These are phyloP conservation scores for Leavenworthia alabamica DNA, from an alignment of 345 rosid genomes.

Conservation along the genomic window DNA sequence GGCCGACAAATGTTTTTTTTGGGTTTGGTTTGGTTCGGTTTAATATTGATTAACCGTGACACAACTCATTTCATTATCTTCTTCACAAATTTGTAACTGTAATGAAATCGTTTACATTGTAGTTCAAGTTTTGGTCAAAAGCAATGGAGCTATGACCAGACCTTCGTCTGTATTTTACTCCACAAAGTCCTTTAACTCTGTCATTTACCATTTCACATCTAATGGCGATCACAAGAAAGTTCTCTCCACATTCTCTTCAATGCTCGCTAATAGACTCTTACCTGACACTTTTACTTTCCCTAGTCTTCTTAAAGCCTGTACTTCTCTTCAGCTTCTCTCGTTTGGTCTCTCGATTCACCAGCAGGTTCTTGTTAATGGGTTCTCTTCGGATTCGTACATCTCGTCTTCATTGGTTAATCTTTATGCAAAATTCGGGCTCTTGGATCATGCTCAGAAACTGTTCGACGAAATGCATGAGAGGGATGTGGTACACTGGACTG, in stretches of 20 bases:
- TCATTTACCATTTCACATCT: conserved; percentile 37
- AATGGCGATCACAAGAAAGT: conserved; percentile 34
- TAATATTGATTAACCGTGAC: neutral
- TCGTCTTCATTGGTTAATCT: conserved; percentile 47
- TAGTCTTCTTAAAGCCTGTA: conserved; percentile 50
- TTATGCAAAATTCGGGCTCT: conserved; percentile 32
- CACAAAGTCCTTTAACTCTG: conserved; percentile 34
- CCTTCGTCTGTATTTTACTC: conserved; percentile 17
- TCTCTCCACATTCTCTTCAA: conserved; percentile 32
- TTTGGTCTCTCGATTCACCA: conserved; percentile 48
- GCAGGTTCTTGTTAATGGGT: conserved; percentile 38
- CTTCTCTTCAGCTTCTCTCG: conserved; percentile 36
- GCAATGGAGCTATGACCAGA: conserved; percentile 35
- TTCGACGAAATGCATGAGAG: conserved; percentile 46
- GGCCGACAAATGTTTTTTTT: too few species aligned
- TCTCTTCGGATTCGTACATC: conserved; percentile 44
- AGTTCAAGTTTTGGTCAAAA: neutral
- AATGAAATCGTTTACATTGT: neutral
- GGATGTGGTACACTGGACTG: conserved; percentile 46
- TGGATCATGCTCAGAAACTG: conserved; percentile 36
- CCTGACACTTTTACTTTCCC: conserved; percentile 45
- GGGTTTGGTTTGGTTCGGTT: neutral
- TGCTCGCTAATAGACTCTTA: conserved; percentile 28
- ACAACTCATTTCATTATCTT: neutral
- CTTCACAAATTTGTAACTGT: neutral